phyloP scores from a whole-genome alignment of 1,284 basidiomycete species.

The Leccinum pallidistipes region DNA sequence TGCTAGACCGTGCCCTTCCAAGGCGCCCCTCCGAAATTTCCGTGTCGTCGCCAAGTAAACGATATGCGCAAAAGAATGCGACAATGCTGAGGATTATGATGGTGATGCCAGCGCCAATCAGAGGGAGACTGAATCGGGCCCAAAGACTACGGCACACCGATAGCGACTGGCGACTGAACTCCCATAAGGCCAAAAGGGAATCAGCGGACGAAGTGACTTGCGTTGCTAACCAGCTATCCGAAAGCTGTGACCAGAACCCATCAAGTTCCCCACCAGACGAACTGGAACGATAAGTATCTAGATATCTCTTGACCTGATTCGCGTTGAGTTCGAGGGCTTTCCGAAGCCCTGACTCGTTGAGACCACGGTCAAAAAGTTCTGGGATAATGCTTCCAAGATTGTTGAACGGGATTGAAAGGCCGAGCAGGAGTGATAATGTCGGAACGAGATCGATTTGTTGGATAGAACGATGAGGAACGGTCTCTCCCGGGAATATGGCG shows the following conservation, averaged over 20 bases:
- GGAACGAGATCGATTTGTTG: slow-evolving; percentile 97
- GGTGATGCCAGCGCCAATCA: slow-evolving; percentile 71
- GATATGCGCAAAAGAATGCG: slow-evolving; percentile 51
- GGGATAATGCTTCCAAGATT: slow-evolving; percentile 92
- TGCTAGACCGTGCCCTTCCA: slow-evolving; percentile 29
- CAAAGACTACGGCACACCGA: slow-evolving; percentile 81
- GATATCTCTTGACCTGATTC: slow-evolving; percentile 76
- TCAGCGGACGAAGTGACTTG: slow-evolving; percentile 28
- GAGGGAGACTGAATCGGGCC: slow-evolving; percentile 88
- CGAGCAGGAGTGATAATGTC: slow-evolving; percentile 87
- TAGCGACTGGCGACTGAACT: slow-evolving; percentile 68
- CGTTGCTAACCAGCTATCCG: slow-evolving; percentile 47
- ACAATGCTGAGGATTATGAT: slow-evolving; percentile 50
- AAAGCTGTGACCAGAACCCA: slow-evolving; percentile 53
- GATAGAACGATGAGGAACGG: slow-evolving; percentile 60
- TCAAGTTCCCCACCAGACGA: slow-evolving; percentile 74
- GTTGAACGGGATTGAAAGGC: slow-evolving; percentile 93
- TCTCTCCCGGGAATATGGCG: slow-evolving; percentile 63
- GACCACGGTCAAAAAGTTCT: slow-evolving; percentile 72
- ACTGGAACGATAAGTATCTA: slow-evolving; percentile 73
- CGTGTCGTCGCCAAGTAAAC: slow-evolving; percentile 34
- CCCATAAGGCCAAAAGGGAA: slow-evolving; percentile 42
- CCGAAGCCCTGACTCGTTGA: slow-evolving; percentile 31
- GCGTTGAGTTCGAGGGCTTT: slow-evolving; percentile 75
- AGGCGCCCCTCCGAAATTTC: slow-evolving; percentile 37